Evolutionary conservation across 768 basidiomycete species (phyloP), one percentile per base, ranked within the genome.

Genomic region (Phlebiopsis gigantea): DNA sequence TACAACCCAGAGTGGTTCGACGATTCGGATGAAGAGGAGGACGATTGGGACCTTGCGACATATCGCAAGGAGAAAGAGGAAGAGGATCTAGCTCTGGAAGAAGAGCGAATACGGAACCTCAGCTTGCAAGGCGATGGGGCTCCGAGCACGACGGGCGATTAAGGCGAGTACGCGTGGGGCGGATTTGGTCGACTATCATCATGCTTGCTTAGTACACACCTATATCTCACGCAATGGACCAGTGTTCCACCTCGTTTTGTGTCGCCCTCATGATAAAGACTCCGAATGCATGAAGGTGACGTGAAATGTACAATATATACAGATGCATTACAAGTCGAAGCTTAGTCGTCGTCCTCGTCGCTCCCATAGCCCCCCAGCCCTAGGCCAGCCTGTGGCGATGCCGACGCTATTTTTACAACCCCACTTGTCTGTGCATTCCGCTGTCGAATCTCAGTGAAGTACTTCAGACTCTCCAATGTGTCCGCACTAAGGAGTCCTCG

Each of bases 1-100:
- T 96, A 91, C 83, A 94, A 95, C 71, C 89, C 93, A 17, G 90
- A 93, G 65, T 93, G 91, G 89, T 94, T 93, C 75, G 82, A 86
- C 61, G 93, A 93, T 64, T 81, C 87, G 50, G 82, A 81, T 25
- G 83, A 66, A 19, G 77, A 71, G 28, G 71, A 75, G 22, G 78
- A 77, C 7, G 79, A 77, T 12, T 81, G 75, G 76, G 79, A 81
- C 60, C 51, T 79, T 24, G 63, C 69, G 19, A 76, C 79, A 62
- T 90, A 87, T 71, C 78, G 86, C 62, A 76, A 73, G 45, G 70
- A 84, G 68, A 75, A 84, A 65, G 82, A 85, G 63, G 81, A 80
- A 55, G 83, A 82, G 57, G 83, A 86, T 63, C 46, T 75, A 12
- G 77, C 71, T 3, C 79, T 68, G 19, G 84, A 86, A 63, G 79